phyloP scores from a whole-genome alignment of 2,329 filamentous ascomycete species.

The Fusarium sterilihyphosum region DNA sequence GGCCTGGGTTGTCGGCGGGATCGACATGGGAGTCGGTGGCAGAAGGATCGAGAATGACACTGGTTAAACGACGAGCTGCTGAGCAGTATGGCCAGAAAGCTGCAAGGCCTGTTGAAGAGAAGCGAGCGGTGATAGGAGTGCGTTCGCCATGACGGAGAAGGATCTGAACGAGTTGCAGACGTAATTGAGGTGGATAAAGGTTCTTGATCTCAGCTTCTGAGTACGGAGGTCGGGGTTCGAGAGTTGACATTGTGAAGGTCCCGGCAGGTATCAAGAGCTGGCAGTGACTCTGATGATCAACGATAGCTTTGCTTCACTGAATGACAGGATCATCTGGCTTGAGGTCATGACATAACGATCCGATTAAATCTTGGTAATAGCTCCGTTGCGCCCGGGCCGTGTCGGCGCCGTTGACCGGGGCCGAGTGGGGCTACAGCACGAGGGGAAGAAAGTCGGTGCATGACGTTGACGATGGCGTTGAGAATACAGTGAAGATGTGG shows the following conservation, averaged over 20 bases:
- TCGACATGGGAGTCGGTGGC: slow-evolving; percentile 44
- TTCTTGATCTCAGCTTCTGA: slow-evolving; percentile 79
- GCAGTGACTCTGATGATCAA: not conserved
- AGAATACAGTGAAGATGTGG: not conserved
- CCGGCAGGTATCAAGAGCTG: not conserved
- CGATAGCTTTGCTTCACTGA: not conserved
- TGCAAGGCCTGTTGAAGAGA: slow-evolving; percentile 78
- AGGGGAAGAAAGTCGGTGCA: not conserved
- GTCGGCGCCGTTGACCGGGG: slow-evolving; percentile 24
- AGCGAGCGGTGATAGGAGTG: slow-evolving; percentile 87
- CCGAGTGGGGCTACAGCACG: slow-evolving; percentile 11
- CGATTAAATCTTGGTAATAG: not conserved
- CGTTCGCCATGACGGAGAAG: slow-evolving; percentile 83
- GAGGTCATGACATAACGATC: slow-evolving; percentile 14
- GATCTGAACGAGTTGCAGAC: slow-evolving; percentile 91
- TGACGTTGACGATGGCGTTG: slow-evolving; percentile 17
- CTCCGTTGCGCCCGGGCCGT: slow-evolving; percentile 3
- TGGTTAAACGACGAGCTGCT: slow-evolving; percentile 74
- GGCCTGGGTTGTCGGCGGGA: slow-evolving; percentile 42
- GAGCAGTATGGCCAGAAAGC: slow-evolving; percentile 91
- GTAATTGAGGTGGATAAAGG: slow-evolving; percentile 82
- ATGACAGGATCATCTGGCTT: not conserved
- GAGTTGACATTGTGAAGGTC: slow-evolving; percentile 73
- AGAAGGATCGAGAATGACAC: slow-evolving; percentile 58
- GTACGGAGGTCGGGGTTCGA: slow-evolving; percentile 80